Base-by-base conservation (phyloP, 805 yeast species). In the Candida boleticola region DNA sequence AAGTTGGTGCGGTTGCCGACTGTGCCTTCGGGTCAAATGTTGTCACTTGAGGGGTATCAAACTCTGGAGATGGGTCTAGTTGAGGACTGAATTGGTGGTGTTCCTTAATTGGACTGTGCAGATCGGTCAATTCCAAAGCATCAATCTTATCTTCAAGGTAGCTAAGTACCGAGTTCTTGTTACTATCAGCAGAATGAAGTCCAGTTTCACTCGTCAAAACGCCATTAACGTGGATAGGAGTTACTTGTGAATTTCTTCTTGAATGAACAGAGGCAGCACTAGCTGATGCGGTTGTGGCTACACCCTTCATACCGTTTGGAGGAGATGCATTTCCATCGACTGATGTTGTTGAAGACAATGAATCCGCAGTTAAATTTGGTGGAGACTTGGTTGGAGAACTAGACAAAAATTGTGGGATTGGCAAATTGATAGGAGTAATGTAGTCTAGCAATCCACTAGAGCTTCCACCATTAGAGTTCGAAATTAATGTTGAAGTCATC, bases 71-170 rank as follows among this genome's bases (percentile, higher is more conserved):
- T 46, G 61, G 69, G 42, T 58, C 57, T 16, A 63, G 56, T 44
- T 56, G 59, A 3, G 68, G 69, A 4, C 68, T 63, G 16, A 31
- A 35, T 9, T 16, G 35, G n/a, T n/a, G n/a, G n/a, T n/a, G n/a
- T 17, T 41, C 36, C 40, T 43, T 43, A n/a, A 44, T 40, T 1
- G 65, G 63, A 42, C 61, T 55, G 26, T 56, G 57, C 49, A 50
- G 56, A 30, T 63, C 69, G 4, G 57, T 49, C 40, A 68, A 55
- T 38, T 69, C 74, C 43, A 70, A 54, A 3, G 63, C 57, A 39
- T 68, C 73, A 59, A 71, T 71, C 50, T 64, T 68, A 48, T 68
- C 75, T 42, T 71, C 76, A 49, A 71, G 58, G 44, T 69, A 71
- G 48, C 66, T 61, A 45, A 71, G 57, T 3, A 66, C 73, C 1